Evolutionary conservation across 176 grass and related monocot genomes (phyloP).

Genomic region (Tillandsia leiboldiana): DNA sequence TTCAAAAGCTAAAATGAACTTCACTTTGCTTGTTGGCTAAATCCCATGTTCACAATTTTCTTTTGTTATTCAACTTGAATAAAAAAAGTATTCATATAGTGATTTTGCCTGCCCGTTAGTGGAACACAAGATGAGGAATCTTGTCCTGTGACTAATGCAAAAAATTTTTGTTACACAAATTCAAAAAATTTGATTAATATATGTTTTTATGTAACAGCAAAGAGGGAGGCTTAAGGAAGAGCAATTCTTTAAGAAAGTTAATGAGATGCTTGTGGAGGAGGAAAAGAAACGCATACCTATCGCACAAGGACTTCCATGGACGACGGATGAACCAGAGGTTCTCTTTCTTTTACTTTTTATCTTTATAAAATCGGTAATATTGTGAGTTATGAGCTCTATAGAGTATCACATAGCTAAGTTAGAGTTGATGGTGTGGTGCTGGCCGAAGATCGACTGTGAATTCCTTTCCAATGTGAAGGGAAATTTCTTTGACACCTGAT

Average conservation of each 20-base stretch:
- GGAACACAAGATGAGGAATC: too few species aligned
- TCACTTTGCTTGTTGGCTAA: background rate
- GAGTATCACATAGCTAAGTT: background rate
- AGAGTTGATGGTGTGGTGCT: background rate
- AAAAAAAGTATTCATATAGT: too few species aligned
- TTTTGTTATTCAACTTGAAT: too few species aligned
- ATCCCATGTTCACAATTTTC: too few species aligned
- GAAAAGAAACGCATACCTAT: constrained; percentile 66
- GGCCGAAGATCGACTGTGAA: background rate
- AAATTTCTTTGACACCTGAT: too few species aligned
- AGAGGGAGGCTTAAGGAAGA: constrained; percentile 72
- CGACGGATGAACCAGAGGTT: constrained; percentile 92
- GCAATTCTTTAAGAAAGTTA: constrained; percentile 68
- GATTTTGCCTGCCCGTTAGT: too few species aligned
- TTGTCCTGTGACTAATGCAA: too few species aligned
- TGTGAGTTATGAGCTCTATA: background rate
- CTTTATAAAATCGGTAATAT: too few species aligned
- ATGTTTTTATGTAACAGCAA: constrained; percentile 36
- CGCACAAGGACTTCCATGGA: constrained; percentile 90
- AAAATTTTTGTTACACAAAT: background rate
- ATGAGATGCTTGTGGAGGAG: constrained; percentile 72
- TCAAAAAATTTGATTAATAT: constrained; percentile 10
- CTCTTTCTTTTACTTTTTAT: background rate
- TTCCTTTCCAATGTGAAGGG: too few species aligned
- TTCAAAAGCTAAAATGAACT: background rate